Evolutionary conservation across 768 basidiomycete genomes (phyloP).

Genomic region (Phylloporus arenicola): DNA sequence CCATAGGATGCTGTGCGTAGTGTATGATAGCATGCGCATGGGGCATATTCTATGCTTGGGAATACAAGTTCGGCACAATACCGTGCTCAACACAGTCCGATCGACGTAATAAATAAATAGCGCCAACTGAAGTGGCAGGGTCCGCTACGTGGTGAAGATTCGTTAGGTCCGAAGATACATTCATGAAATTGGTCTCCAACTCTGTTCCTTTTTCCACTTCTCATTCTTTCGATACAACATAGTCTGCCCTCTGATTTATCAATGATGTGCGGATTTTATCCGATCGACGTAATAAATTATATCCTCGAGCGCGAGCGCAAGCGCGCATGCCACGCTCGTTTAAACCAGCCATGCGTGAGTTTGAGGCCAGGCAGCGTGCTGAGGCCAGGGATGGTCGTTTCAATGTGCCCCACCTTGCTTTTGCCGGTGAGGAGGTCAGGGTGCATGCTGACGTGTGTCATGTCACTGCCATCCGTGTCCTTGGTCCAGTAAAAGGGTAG

Average conservation of each 20-base stretch:
- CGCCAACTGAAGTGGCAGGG: no score
- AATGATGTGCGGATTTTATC: no score
- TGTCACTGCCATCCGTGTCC: slow-evolving; percentile 32
- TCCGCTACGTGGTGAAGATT: no score
- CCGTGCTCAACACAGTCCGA: slow-evolving; percentile 10
- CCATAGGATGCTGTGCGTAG: background rate
- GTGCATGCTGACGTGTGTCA: slow-evolving; percentile 9
- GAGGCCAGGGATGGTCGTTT: slow-evolving; percentile 16
- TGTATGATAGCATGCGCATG: background rate
- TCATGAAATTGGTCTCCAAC: no score
- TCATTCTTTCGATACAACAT: no score
- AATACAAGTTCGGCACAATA: background rate
- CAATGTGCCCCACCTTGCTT: slow-evolving; percentile 16
- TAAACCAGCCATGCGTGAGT: slow-evolving; percentile 27
- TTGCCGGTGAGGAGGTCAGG: slow-evolving; percentile 1
- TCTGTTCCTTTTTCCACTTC: no score
- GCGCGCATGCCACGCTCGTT: slow-evolving; percentile 31
- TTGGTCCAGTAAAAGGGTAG: slow-evolving; percentile 49
- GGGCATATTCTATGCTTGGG: slow-evolving; percentile 1
- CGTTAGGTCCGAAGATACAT: no score
- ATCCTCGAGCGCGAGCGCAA: slow-evolving; percentile 14
- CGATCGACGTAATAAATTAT: slow-evolving; percentile 10
- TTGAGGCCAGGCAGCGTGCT: slow-evolving; percentile 20
- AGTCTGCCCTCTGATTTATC: no score
- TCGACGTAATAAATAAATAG: no score